Evolutionary conservation across 2,329 filamentous ascomycete genomes (phyloP).

Genomic region (Fusarium floridanum): DNA sequence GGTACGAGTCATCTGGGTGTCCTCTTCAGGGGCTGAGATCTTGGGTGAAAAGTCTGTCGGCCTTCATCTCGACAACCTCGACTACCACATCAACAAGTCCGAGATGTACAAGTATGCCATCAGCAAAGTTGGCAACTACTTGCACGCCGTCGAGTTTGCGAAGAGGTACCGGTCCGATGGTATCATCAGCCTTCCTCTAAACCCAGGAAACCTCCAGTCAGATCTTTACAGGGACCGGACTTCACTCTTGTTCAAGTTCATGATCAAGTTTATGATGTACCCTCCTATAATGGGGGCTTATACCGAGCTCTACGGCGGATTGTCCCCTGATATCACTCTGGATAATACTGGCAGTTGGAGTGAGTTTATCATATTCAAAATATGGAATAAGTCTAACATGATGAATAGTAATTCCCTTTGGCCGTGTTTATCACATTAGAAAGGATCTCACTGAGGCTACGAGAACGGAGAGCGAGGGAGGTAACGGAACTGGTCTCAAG

Average conservation of each 20-base stretch:
- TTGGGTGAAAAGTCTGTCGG: not conserved
- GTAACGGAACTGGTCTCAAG: not conserved
- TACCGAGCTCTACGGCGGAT: slow-evolving; percentile 56
- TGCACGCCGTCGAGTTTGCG: slow-evolving; percentile 51
- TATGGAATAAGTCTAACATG: not conserved
- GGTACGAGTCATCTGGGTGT: not conserved
- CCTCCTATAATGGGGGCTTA: slow-evolving; percentile 53
- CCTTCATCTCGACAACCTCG: not conserved
- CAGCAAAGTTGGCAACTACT: slow-evolving; percentile 53
- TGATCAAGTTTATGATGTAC: slow-evolving; percentile 44
- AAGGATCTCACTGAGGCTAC: not conserved
- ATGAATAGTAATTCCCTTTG: not conserved
- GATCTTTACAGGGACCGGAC: slow-evolving; percentile 33
- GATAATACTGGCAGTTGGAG: not conserved
- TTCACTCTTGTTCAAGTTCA: slow-evolving; percentile 16
- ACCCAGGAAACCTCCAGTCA: slow-evolving; percentile 53
- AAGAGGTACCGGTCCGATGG: slow-evolving; percentile 32
- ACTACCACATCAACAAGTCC: slow-evolving; percentile 48
- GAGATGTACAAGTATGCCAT: slow-evolving; percentile 47
- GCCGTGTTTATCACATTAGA: not conserved
- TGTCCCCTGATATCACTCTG: slow-evolving; percentile 50
- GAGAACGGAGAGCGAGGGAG: not conserved
- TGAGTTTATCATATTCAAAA: not conserved
- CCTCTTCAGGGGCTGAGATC: not conserved
- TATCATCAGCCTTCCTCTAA: slow-evolving; percentile 48